Evolutionary conservation across 2,329 filamentous ascomycete genomes (phyloP).

Genomic region (Purpureocillium lavendulum): DNA sequence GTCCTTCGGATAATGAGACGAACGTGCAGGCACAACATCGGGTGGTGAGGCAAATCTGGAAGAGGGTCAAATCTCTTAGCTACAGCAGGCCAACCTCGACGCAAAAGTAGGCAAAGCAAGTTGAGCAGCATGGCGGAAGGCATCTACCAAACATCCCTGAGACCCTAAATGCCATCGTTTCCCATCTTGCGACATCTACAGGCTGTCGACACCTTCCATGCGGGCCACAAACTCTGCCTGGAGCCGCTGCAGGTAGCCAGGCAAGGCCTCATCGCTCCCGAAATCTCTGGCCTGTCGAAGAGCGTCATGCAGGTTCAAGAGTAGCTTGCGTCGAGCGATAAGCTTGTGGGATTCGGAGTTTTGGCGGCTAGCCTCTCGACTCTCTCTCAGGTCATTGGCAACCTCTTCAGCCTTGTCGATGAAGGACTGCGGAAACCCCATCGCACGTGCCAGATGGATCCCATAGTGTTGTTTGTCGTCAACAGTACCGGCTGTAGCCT

Average conservation of each 20-base stretch:
- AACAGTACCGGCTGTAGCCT: conserved; percentile 63
- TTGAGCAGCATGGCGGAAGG: neutral
- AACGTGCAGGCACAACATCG: neutral
- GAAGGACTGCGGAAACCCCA: conserved; percentile 62
- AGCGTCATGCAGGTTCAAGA: conserved; percentile 65
- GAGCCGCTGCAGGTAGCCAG: conserved; percentile 19
- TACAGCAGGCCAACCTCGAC: neutral
- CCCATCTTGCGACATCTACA: too few relatives aligned
- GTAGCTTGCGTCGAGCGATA: conserved; percentile 59
- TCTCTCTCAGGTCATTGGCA: conserved; percentile 50
- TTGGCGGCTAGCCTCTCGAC: conserved; percentile 49
- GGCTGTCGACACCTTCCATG: conserved; percentile 58
- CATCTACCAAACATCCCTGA: neutral
- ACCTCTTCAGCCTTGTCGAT: conserved; percentile 61
- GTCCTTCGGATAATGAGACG: neutral
- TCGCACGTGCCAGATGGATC: conserved; percentile 66
- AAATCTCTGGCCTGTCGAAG: conserved; percentile 60
- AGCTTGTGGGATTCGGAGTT: conserved; percentile 49
- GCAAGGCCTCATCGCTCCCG: conserved; percentile 51
- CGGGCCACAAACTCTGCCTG: conserved; percentile 66
- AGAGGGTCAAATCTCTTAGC: neutral
- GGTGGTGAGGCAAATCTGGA: neutral
- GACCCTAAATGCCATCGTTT: too few relatives aligned
- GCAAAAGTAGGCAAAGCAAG: neutral
- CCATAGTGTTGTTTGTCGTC: conserved; percentile 68